Evolutionary conservation across 106 monocot species (phyloP).

Genomic region (Chionographis japonica): DNA sequence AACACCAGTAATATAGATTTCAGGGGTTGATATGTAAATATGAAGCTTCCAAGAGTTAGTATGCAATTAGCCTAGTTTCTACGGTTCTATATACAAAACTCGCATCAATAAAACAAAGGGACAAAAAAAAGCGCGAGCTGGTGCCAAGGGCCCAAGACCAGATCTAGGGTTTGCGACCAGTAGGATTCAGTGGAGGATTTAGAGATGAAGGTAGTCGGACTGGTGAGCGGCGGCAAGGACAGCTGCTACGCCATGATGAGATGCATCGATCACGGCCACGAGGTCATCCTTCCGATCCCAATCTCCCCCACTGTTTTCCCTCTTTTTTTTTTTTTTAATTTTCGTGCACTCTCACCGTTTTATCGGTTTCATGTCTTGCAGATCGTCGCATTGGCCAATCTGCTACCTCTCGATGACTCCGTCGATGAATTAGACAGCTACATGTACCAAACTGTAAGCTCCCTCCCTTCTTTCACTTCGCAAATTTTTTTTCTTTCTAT

Average conservation of each 20-base stretch:
- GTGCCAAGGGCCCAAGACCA: too few relatives aligned
- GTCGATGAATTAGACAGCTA: slow-evolving; percentile 98
- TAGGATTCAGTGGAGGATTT: too few relatives aligned
- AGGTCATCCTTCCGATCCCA: slow-evolving; percentile 26
- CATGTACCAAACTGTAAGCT: slow-evolving; percentile 96
- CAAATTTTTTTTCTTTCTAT: background rate
- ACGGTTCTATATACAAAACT: too few relatives aligned
- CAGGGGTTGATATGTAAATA: too few relatives aligned
- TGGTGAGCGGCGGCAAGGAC: slow-evolving; percentile 96
- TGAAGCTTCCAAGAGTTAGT: too few relatives aligned
- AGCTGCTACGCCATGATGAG: slow-evolving; percentile 99
- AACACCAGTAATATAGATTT: too few relatives aligned
- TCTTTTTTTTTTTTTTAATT: background rate
- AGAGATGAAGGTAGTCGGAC: slow-evolving; percentile 87
- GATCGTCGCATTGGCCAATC: slow-evolving; percentile 93
- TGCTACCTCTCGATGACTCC: slow-evolving; percentile 81
- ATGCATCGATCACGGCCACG: slow-evolving; percentile 87
- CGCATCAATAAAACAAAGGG: too few relatives aligned
- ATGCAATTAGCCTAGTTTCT: too few relatives aligned
- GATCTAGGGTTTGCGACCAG: too few relatives aligned
- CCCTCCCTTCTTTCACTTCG: background rate
- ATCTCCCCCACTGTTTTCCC: background rate
- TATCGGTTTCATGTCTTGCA: slow-evolving; percentile 7
- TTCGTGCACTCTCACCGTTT: background rate
- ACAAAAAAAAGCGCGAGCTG: too few relatives aligned